Evolutionary conservation across 306 rosid genomes (phyloP), one percentile per base, ranked within the genome.

Genomic region (Glycyrrhiza uralensis): DNA sequence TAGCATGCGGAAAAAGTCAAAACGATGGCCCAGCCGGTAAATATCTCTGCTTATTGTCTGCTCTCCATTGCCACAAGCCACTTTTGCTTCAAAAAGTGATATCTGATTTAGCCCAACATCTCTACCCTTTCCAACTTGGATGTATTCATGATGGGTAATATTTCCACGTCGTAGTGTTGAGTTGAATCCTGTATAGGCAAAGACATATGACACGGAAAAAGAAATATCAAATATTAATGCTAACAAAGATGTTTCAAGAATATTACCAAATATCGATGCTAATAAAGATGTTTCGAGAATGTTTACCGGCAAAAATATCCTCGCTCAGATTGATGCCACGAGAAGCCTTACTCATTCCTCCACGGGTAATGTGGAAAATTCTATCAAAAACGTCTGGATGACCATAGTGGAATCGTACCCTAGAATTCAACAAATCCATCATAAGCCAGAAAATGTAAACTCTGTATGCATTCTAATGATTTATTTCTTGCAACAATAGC

Each of bases 301-400:
- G 51, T 50, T n/a, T 86, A 91, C 99, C 99, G 15, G 99, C 97
- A 91, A 94, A 94, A 72, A 94, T 94, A 75, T 94, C 99, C 85
- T 94, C 99, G 39, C 99, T 94, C 67, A 94, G 83, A 77, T 94
- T 87, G 91, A 94, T 85, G 75, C 90, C 97, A 70, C 90, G 86
- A 68, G 99, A 94, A 79, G 99, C 99, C 84, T 94, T 94, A 84
- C 99, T 94, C n/a, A 91, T 86, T 52, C 99, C 99, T 75, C 99
- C 99, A 52, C 99, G 99, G 60, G 99, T 94, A 46, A 94, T 89
- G 74, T 91, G 96, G 85, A 91, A 94, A 70, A 94, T 91, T 85
- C 99, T 88, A 81, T 94, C 99, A 38, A 94, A 94, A 56, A 94
- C 99, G 54, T 94, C 99, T 1, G 96, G 99, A 85, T 94, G 99